Conservation (phyloP, 1,284 basidiomycete genomes). For the Testicularia cyperi region DNA sequence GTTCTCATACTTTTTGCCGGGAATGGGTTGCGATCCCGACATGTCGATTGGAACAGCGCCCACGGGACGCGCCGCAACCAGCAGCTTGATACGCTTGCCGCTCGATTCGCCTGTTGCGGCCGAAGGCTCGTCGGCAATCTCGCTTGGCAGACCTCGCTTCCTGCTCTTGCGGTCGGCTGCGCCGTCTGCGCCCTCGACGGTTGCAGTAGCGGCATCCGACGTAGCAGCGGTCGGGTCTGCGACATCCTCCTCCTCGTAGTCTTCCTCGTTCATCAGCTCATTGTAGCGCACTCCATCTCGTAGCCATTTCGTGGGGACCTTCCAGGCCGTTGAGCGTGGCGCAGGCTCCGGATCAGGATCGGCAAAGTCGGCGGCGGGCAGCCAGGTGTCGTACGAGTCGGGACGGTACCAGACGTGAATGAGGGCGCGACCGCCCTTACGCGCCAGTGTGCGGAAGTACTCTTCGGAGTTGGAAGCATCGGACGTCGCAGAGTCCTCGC, state of each 20-base stretch:
- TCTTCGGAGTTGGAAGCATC: constrained; percentile 40
- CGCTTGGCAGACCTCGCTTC: constrained; percentile 56
- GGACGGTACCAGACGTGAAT: constrained; percentile 61
- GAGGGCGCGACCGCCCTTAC: constrained; percentile 48
- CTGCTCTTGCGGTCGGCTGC: constrained; percentile 23
- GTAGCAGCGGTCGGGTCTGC: constrained; percentile 9
- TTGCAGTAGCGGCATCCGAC: constrained; percentile 6
- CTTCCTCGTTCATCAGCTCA: constrained; percentile 60
- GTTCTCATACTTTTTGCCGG: constrained; percentile 59
- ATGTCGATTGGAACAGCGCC: constrained; percentile 56
- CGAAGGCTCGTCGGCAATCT: constrained; percentile 45
- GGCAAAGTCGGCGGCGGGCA: constrained; percentile 56
- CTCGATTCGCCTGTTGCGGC: constrained; percentile 24
- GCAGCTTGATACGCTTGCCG: constrained; percentile 56
- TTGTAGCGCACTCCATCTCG: constrained; percentile 54
- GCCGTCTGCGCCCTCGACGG: constrained; percentile 6
- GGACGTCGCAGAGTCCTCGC: constrained; percentile 13
- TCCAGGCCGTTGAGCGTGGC: constrained; percentile 39
- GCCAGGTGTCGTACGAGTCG: constrained; percentile 61
- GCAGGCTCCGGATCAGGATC: constrained; percentile 57
- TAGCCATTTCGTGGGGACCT: constrained; percentile 52
- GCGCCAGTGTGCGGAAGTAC: constrained; percentile 57
- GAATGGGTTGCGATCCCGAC: constrained; percentile 51
- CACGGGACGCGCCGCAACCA: constrained; percentile 49
- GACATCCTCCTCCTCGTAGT: constrained; percentile 55